These are phyloP conservation scores for Phytophthora crassamura DNA, from an alignment of 352 stramenopile genomes.

Conservation along the genomic window DNA sequence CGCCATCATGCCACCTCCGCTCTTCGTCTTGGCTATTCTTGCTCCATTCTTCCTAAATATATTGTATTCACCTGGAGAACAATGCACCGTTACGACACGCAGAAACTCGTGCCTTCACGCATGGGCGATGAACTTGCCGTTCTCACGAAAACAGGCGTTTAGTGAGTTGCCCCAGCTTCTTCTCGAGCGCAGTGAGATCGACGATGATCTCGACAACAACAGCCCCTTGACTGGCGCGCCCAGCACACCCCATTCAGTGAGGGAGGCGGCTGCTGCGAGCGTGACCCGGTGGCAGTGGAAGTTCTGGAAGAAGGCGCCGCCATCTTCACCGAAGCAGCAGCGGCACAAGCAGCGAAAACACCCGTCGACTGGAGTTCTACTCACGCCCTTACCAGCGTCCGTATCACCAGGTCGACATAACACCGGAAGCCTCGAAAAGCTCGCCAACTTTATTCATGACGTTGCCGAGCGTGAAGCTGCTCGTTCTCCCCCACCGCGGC, in stretches of 20 bases:
- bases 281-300: conserved; percentile 30
- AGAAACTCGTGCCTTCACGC: neutral
- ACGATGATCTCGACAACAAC: conserved; percentile 9
- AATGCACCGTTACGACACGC: conserved; percentile 11
- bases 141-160: conserved; percentile 13
- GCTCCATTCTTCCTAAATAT: conserved; percentile 17
- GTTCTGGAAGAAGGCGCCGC: conserved; percentile 27
- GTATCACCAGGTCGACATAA: conserved; percentile 12
- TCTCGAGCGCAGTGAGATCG: conserved; percentile 41
- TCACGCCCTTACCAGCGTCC: conserved; percentile 18
- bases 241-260: conserved; percentile 9
- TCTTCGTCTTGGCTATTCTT: neutral
- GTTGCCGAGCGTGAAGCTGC: conserved; percentile 15
- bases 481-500: neutral
- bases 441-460: conserved; percentile 17
- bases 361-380: conserved; percentile 10
- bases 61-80: conserved; percentile 3
- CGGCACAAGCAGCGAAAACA: conserved; percentile 27
- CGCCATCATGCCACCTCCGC: conserved; percentile 7
- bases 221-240: neutral
- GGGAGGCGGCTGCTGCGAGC: conserved; percentile 9
- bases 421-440: neutral
- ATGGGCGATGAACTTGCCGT: conserved; percentile 22
- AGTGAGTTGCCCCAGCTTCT: conserved; percentile 22
- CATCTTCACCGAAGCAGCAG: conserved; percentile 11